Evolutionary conservation across 2,329 filamentous ascomycete genomes (phyloP).

Genomic region (Zalaria obscura): DNA sequence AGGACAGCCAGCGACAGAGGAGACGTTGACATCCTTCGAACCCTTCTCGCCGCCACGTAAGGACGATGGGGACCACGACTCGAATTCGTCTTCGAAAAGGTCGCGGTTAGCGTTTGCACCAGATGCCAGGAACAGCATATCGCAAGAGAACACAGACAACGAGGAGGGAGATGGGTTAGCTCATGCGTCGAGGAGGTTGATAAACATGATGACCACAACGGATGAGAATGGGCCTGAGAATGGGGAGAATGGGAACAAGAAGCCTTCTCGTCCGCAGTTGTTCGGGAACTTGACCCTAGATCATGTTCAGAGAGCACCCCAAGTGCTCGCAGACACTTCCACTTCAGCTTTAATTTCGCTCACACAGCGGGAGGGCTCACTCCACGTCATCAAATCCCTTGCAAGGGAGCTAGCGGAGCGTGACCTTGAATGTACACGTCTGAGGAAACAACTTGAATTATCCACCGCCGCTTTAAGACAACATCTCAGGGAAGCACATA

Average conservation of each 20-base stretch:
- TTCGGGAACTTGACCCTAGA: background rate
- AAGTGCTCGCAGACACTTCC: background rate
- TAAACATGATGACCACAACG: background rate
- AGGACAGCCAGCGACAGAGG: conserved; percentile 4
- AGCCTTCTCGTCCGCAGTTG: background rate
- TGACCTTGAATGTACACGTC: background rate
- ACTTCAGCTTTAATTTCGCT: background rate
- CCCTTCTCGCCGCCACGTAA: conserved; percentile 7
- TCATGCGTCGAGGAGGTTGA: background rate
- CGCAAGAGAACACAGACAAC: background rate
- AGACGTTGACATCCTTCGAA: conserved; percentile 8
- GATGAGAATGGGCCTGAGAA: background rate
- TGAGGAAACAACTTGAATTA: background rate
- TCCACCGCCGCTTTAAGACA: background rate
- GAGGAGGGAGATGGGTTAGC: too few relatives aligned
- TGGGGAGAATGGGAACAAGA: background rate
- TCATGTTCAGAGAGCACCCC: background rate
- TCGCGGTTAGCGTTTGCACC: conserved; percentile 8
- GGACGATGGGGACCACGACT: background rate
- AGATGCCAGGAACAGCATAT: conserved; percentile 1
- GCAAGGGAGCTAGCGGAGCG: background rate
- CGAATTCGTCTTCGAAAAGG: conserved; percentile 4
- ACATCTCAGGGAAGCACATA: background rate
- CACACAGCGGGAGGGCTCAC: background rate
- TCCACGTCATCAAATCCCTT: background rate